phyloP scores from a whole-genome alignment of 1,139 yeast genomes.

The Blastobotrys apis region DNA sequence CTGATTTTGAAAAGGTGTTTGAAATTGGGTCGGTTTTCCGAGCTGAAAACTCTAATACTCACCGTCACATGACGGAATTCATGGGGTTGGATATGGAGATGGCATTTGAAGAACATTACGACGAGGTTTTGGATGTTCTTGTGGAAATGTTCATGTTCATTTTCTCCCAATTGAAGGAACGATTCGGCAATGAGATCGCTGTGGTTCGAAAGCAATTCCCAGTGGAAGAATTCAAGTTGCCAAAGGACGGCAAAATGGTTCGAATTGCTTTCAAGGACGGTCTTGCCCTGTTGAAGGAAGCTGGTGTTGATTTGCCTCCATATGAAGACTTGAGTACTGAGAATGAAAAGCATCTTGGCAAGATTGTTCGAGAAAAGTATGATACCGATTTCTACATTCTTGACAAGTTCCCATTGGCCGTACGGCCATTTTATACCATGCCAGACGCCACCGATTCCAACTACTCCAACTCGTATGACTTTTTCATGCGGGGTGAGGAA shows the following conservation, averaged over 20 bases:
- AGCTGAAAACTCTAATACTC: conserved; percentile 98
- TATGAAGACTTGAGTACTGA: conserved; percentile 90
- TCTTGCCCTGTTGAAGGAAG: conserved; percentile 74
- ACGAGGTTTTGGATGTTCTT: conserved; percentile 82
- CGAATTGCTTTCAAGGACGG: conserved; percentile 89
- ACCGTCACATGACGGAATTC: conserved; percentile 98
- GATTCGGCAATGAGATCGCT: conserved; percentile 81
- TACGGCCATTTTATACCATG: conserved; percentile 99
- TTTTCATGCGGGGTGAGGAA: conserved; percentile 99
- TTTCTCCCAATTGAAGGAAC: conserved; percentile 71
- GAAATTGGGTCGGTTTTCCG: conserved; percentile 98
- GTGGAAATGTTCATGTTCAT: conserved; percentile 85
- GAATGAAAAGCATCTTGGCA: conserved; percentile 89
- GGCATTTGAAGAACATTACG: conserved; percentile 97
- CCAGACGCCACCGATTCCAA: conserved; percentile 90
- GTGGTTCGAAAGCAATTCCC: conserved; percentile 93
- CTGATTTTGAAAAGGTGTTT: conserved; percentile 92
- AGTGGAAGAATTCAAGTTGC: conserved; percentile 93
- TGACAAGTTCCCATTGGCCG: conserved; percentile 95
- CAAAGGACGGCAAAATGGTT: conserved; percentile 71
- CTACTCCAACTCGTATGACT: conserved; percentile 86
- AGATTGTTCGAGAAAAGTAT: conserved; percentile 84
- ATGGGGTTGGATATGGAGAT: conserved; percentile 96
- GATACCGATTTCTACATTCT: conserved; percentile 96
- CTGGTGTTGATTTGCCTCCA: conserved; percentile 75